Evolutionary conservation across 345 rosid species (phyloP).

Genomic region (Atalantia buxifolia): DNA sequence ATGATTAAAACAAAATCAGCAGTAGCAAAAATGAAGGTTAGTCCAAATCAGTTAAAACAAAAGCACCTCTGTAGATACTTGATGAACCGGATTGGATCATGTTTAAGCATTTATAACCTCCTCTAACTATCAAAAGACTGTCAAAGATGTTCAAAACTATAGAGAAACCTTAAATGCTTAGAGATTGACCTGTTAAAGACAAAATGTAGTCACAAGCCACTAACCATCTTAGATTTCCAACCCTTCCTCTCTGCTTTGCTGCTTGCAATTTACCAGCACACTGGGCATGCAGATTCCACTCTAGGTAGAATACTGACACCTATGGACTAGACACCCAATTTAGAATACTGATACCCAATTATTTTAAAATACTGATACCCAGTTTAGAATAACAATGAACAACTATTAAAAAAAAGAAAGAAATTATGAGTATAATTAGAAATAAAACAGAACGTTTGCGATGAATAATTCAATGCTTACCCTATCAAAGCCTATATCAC

Average conservation of each 20-base stretch:
- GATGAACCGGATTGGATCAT: neutral
- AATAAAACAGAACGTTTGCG: neutral
- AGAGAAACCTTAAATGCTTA: neutral
- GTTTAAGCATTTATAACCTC: neutral
- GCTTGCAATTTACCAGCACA: neutral
- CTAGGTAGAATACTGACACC: neutral
- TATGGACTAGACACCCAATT: no score
- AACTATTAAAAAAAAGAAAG: neutral
- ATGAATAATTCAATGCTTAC: conserved; percentile 27
- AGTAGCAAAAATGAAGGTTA: neutral
- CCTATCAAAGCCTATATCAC: conserved; percentile 63
- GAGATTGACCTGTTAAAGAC: no score
- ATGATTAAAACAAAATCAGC: neutral
- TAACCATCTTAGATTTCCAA: neutral
- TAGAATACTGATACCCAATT: no score
- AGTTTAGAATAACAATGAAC: no score
- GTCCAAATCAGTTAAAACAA: neutral
- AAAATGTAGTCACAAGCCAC: neutral
- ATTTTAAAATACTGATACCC: no score
- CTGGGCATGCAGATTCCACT: neutral
- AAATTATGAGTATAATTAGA: neutral
- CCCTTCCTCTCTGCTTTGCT: neutral
- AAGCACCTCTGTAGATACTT: neutral
- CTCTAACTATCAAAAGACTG: neutral
- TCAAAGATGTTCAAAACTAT: neutral